phyloP scores from a whole-genome alignment of 306 rosid species.

The Rosa persica region DNA sequence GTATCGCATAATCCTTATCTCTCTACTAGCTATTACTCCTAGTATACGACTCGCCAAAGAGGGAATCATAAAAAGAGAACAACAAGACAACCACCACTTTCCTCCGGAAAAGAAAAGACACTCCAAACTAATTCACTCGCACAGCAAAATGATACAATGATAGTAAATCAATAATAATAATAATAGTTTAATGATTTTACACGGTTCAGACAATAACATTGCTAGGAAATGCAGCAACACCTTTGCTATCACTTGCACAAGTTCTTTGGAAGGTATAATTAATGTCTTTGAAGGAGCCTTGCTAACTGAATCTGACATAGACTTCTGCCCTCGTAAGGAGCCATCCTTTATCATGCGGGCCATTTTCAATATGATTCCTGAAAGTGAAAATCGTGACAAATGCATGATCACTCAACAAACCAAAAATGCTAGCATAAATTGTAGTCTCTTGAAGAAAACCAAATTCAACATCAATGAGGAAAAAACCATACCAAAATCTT shows the following conservation, averaged over 20 bases:
- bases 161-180: background rate
- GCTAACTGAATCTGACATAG: conserved; percentile 53
- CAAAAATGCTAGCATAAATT: background rate
- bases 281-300: conserved; percentile 70
- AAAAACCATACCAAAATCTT: conserved; percentile 72
- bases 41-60: background rate
- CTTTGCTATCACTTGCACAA: conserved; percentile 94
- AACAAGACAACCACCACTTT: background rate
- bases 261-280: conserved; percentile 69
- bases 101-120: conserved; percentile 6
- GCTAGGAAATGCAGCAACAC: conserved; percentile 45
- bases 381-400: conserved; percentile 18
- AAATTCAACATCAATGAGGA: background rate
- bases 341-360: conserved; percentile 81
- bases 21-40: conserved; percentile 14
- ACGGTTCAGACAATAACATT: background rate
- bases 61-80: background rate
- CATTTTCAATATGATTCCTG: conserved; percentile 82
- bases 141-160: background rate
- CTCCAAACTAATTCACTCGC: background rate
- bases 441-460: background rate
- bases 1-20: conserved; percentile 9
- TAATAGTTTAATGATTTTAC: background rate
- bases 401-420: background rate
- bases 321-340: conserved; percentile 59